A percentile compares a stretch with the other conserved stretches of the same genome.
Conservation (phyloP, 305 asterid genomes). For the Rubia tinctorum region DNA sequence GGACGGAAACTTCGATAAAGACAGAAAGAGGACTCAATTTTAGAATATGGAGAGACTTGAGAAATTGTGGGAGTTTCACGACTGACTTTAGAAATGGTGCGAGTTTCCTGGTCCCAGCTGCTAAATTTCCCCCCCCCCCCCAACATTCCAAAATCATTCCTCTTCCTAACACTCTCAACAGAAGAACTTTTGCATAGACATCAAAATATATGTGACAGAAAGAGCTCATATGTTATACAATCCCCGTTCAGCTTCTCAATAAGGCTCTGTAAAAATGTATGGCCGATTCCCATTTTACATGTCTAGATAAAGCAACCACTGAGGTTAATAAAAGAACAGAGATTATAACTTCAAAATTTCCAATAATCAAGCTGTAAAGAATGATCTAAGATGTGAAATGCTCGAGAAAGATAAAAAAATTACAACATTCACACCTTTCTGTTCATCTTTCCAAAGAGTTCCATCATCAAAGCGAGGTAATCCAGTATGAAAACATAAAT, state of each 20-base stretch:
- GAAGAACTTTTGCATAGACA: background rate
- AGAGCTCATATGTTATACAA: background rate
- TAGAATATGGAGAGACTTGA: no score
- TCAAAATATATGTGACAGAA: background rate
- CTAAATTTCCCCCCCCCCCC: background rate
- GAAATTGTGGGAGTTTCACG: no score
- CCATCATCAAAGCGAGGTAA: slow-evolving; percentile 97
- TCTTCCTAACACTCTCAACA: background rate
- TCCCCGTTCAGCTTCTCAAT: background rate
- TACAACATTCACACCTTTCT: slow-evolving; percentile 50
- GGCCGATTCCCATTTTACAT: background rate
- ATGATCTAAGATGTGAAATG: slow-evolving; percentile 20
- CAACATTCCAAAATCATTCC: background rate
- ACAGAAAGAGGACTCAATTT: no score
- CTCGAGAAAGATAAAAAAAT: slow-evolving; percentile 12
- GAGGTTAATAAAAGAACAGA: slow-evolving; percentile 35
- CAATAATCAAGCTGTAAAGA: slow-evolving; percentile 29
- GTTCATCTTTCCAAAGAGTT: slow-evolving; percentile 90
- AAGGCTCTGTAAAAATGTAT: slow-evolving; percentile 17
- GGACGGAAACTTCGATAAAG: no score
- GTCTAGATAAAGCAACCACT: slow-evolving; percentile 24
- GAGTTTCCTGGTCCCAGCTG: background rate
- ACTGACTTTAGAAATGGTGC: no score
- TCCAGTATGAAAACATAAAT: slow-evolving; percentile 41
- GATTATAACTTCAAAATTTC: slow-evolving; percentile 25